Evolutionary conservation across 1,284 basidiomycete species (phyloP).

Genomic region (Papiliotrema flavescens): DNA sequence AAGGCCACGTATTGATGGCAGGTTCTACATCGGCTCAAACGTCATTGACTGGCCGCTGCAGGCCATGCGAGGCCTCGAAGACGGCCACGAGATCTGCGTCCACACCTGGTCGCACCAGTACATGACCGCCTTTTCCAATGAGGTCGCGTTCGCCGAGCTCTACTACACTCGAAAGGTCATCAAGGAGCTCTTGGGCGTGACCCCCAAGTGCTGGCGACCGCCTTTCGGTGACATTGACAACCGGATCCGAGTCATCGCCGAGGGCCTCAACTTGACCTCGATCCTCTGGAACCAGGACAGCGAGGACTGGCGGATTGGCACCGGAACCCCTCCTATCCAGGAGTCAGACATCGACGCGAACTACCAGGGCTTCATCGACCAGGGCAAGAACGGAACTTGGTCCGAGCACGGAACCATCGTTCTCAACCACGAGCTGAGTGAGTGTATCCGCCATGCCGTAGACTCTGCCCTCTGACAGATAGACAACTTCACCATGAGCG

Average conservation of each 20-base stretch:
- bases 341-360: constrained; percentile 46
- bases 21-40: constrained; percentile 53
- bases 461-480: not conserved
- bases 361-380: constrained; percentile 50
- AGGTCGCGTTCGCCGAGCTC: constrained; percentile 56
- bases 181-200: constrained; percentile 54
- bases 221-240: constrained; percentile 55
- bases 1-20: not conserved
- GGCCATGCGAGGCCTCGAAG: constrained; percentile 51
- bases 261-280: constrained; percentile 51
- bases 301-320: constrained; percentile 49
- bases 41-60: constrained; percentile 56
- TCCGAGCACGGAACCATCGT: constrained; percentile 47
- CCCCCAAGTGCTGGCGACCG: constrained; percentile 52
- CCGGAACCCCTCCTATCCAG: constrained; percentile 33
- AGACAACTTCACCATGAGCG: constrained; percentile 49
- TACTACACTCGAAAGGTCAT: constrained; percentile 55
- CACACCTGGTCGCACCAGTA: constrained; percentile 53
- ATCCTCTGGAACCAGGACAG: constrained; percentile 54
- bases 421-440: constrained; percentile 51
- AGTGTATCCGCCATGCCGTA: not conserved
- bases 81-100: constrained; percentile 50
- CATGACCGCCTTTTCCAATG: constrained; percentile 53
- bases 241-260: constrained; percentile 54
- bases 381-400: constrained; percentile 45